Evolutionary conservation across 306 rosid genomes (phyloP), one percentile per base, ranked within the genome.

Genomic region (Sindora glabra): DNA sequence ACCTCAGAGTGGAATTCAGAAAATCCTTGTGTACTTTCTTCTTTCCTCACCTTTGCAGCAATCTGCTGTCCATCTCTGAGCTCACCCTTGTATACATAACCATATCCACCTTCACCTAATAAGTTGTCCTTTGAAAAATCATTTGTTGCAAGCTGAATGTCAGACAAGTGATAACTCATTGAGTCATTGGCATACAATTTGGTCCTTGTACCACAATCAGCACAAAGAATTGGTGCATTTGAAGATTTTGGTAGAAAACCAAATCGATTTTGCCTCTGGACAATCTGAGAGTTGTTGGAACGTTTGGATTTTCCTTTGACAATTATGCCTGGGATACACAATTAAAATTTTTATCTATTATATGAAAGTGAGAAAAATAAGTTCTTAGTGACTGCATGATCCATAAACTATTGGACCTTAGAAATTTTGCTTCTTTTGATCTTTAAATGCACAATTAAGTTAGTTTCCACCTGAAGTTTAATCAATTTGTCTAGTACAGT

Each of bases 101-200:
- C 95, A 60, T 79, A 90, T 65, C 97, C 95, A 33, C 95, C 97
- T 79, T 86, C 97, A 59, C 97, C 97, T 73, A 90, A 32, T 63
- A 90, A 77, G 71, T 84, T 90, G 34, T 81, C 85, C 70, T 67
- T 67, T 18, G 94, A 72, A 75, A 90, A 86, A 33, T 84, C 75
- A 27, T 83, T 39, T 42, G 97, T 86, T 22, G 94, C 90, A 21
- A 4, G 38, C 64, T 74, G 81, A 71, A 90, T 80, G 24, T 90
- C 86, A 4, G 78, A 57, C 55, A 74, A 86, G 49, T 13, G 76
- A 53, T 82, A 84, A 54, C 70, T 58, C 86, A 72, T 78, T 14
- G 95, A 79, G 27, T 84, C 88, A 55, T 78, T 84, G 60, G 77
- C 50, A 61, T 69, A 59, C 58, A 87, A 62, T 21, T 76, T 82